Evolutionary conservation across 352 stramenopile genomes (phyloP).

Genomic region (Phytophthora crassamura): DNA sequence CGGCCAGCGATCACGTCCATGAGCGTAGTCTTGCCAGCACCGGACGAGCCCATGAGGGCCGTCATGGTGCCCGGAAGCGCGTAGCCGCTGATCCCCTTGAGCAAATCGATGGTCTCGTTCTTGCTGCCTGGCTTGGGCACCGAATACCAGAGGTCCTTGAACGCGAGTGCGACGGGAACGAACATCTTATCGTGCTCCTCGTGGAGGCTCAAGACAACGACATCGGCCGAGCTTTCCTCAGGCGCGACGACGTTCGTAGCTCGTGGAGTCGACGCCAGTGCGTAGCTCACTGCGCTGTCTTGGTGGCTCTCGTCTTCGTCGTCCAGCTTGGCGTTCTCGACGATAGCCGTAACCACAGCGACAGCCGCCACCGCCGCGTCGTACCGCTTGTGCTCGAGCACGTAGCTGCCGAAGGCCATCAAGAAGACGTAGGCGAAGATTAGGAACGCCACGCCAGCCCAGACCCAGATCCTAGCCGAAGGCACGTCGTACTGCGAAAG

Average conservation of each 20-base stretch:
- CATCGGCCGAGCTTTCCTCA: too few species aligned
- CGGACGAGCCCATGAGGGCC: constrained; percentile 58
- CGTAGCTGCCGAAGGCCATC: constrained; percentile 36
- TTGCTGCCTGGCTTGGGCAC: constrained; percentile 5
- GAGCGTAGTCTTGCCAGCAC: constrained; percentile 77
- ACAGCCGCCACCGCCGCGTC: too few species aligned
- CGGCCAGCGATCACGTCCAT: constrained; percentile 73
- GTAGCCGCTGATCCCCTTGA: constrained; percentile 72
- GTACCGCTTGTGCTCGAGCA: too few species aligned
- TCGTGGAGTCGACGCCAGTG: too few species aligned
- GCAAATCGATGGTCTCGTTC: constrained; percentile 52
- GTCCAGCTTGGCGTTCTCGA: too few species aligned
- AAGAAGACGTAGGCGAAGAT: constrained; percentile 40
- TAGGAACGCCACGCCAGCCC: constrained; percentile 38
- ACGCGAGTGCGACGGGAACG: background rate
- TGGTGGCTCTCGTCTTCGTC: too few species aligned
- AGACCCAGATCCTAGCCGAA: constrained; percentile 38
- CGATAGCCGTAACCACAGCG: too few species aligned
- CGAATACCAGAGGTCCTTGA: constrained; percentile 20
- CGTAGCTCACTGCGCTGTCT: too few species aligned
- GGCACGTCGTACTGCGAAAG: constrained; percentile 40
- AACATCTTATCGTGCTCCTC: too few species aligned
- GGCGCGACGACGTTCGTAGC: too few species aligned
- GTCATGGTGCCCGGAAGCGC: constrained; percentile 48
- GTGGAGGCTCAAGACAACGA: too few species aligned